Conservation (phyloP, 306 rosid genomes). For the Crotalaria pallida region DNA sequence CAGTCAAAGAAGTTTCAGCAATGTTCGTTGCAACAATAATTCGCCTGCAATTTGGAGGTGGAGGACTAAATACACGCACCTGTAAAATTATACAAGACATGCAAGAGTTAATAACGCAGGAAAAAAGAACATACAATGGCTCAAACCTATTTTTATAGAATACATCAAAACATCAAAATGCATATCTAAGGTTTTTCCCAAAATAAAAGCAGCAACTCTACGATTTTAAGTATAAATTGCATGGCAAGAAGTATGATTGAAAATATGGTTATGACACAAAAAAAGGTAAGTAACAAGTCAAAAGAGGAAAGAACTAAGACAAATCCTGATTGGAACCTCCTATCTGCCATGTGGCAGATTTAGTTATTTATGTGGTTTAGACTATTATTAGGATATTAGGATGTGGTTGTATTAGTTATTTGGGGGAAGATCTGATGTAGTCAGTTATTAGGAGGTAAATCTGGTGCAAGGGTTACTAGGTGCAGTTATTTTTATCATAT, state of each 20-base stretch:
- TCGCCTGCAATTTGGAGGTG: constrained; percentile 90
- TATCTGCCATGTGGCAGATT: no score
- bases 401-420: no score
- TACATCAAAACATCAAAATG: constrained; percentile 6
- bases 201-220: not conserved
- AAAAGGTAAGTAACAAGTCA: constrained; percentile 5
- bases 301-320: constrained; percentile 6
- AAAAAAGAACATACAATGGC: not conserved
- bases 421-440: no score
- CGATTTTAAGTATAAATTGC: constrained; percentile 7
- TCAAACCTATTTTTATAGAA: not conserved
- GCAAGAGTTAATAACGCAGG: constrained; percentile 21
- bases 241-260: constrained; percentile 1
- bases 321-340: no score
- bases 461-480: no score
- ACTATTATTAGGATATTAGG: no score
- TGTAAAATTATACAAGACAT: constrained; percentile 31
- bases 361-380: no score
- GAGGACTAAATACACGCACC: constrained; percentile 91
- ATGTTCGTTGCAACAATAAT: constrained; percentile 94
- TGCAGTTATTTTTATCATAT: no score
- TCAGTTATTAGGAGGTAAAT: no score
- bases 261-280: constrained; percentile 3
- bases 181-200: not conserved
- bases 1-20: constrained; percentile 98